Conservation (phyloP, 176 grass and related monocot genomes). For the Bolboschoenus planiculmis region DNA sequence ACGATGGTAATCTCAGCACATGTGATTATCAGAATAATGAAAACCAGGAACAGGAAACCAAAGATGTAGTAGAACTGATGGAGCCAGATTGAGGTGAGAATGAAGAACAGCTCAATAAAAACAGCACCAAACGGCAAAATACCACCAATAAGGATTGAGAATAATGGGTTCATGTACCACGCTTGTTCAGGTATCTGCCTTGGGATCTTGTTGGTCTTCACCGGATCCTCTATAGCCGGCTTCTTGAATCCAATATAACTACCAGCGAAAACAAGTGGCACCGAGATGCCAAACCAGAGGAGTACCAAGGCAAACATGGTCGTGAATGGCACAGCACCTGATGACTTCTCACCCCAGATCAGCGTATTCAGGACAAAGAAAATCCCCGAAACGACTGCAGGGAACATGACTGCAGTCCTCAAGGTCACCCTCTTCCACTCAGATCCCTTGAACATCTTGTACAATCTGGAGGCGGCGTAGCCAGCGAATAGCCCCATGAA, state of each 20-base stretch:
- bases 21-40: constrained; percentile 65
- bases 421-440: constrained; percentile 78
- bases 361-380: constrained; percentile 80
- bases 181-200: constrained; percentile 69
- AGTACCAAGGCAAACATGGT: constrained; percentile 85
- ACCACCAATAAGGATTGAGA: constrained; percentile 73
- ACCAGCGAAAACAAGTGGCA: constrained; percentile 68
- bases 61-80: constrained; percentile 99
- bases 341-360: constrained; percentile 85
- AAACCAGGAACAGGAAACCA: constrained; percentile 83
- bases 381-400: constrained; percentile 45
- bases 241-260: constrained; percentile 86
- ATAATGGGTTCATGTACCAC: constrained; percentile 80
- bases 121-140: constrained; percentile 92
- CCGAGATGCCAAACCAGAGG: constrained; percentile 89
- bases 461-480: constrained; percentile 58
- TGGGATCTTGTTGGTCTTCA: constrained; percentile 82
- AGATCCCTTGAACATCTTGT: constrained; percentile 66
- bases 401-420: constrained; percentile 67
- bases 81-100: constrained; percentile 88
- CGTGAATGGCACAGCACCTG: constrained; percentile 76
- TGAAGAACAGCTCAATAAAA: constrained; percentile 97
- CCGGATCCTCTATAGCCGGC: constrained; percentile 51
- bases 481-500: constrained; percentile 88
- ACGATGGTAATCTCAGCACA: constrained; percentile 82